Evolutionary conservation across 768 basidiomycete species (phyloP).

Genomic region (Pleurotus tuoliensis): DNA sequence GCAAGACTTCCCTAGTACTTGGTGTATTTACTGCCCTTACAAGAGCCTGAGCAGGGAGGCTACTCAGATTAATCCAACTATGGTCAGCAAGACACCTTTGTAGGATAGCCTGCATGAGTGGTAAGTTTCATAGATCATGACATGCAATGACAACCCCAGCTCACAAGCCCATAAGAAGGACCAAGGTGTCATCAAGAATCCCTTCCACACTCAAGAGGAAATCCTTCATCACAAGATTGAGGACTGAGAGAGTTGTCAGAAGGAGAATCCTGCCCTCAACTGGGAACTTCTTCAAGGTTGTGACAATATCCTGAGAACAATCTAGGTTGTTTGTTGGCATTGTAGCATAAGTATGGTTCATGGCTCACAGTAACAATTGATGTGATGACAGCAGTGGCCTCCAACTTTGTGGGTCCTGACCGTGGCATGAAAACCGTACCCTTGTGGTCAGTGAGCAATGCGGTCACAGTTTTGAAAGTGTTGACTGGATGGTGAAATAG

Average conservation of each 20-base stretch:
- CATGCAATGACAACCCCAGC: not conserved
- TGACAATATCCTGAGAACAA: slow-evolving; percentile 16
- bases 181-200: slow-evolving; percentile 24
- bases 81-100: too few relatives aligned
- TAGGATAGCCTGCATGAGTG: too few relatives aligned
- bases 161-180: slow-evolving; percentile 22
- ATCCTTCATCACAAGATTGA: slow-evolving; percentile 20
- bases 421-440: slow-evolving; percentile 6
- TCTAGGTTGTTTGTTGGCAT: not conserved
- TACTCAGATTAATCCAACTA: too few relatives aligned
- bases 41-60: too few relatives aligned
- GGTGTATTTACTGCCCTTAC: too few relatives aligned
- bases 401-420: slow-evolving; percentile 20
- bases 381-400: slow-evolving; percentile 21
- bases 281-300: slow-evolving; percentile 16
- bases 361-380: slow-evolving; percentile 19
- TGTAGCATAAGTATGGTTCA: not conserved
- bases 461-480: slow-evolving; percentile 18
- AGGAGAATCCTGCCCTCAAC: slow-evolving; percentile 15
- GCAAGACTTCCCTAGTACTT: too few relatives aligned
- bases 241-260: slow-evolving; percentile 17
- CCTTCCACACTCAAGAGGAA: slow-evolving; percentile 21
- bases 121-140: too few relatives aligned
- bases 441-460: slow-evolving; percentile 14
- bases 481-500: slow-evolving; percentile 17